A percentile compares a stretch with the other conserved stretches of the same genome.
These are phyloP conservation scores for Penicillium sclerotiorum DNA, from an alignment of 2,329 filamentous ascomycete species.

Conservation along the genomic window DNA sequence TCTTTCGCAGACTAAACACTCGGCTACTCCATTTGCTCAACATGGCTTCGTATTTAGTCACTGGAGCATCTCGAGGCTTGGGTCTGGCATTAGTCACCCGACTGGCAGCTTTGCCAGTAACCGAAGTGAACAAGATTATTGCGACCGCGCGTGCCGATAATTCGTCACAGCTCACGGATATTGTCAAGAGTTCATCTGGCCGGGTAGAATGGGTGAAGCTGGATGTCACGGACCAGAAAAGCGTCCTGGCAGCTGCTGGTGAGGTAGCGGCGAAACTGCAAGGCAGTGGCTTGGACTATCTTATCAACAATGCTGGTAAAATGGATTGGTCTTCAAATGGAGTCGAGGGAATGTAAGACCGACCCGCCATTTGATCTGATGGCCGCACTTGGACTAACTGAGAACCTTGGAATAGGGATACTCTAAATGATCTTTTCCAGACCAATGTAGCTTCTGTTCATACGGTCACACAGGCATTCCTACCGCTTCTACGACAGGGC, in stretches of 20 bases:
- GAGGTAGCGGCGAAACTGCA: conserved; percentile 37
- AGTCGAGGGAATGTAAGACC: conserved; percentile 29
- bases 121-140: conserved; percentile 45
- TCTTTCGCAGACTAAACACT: not conserved
- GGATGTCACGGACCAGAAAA: conserved; percentile 40
- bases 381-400: not conserved
- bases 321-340: conserved; percentile 18
- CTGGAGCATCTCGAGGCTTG: conserved; percentile 40
- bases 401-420: conserved; percentile 28
- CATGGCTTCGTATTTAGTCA: conserved; percentile 44
- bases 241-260: conserved; percentile 38
- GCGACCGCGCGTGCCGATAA: conserved; percentile 44
- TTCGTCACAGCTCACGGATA: conserved; percentile 34
- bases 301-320: conserved; percentile 51
- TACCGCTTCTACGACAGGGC: conserved; percentile 44
- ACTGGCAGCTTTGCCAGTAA: conserved; percentile 32
- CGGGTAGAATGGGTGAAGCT: conserved; percentile 42
- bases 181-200: conserved; percentile 37
- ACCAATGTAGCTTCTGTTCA: conserved; percentile 49
- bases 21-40: not conserved
- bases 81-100: conserved; percentile 38
- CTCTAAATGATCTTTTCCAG: conserved; percentile 42
- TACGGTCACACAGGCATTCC: conserved; percentile 41
- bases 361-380: not conserved
- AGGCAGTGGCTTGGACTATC: conserved; percentile 49